phyloP scores from a whole-genome alignment of 306 rosid genomes.

The Abrus pulchellus region DNA sequence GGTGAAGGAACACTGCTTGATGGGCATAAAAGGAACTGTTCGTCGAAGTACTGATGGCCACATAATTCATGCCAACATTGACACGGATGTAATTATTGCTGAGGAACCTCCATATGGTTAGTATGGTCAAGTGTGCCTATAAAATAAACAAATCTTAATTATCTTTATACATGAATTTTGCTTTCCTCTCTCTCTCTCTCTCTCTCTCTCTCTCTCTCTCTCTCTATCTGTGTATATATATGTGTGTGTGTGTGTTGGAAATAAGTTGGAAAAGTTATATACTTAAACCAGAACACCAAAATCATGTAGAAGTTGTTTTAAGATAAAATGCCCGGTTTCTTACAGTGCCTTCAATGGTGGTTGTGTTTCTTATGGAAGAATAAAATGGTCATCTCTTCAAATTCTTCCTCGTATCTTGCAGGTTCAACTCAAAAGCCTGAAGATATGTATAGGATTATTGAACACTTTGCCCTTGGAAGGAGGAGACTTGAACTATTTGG shows the following conservation, averaged over 20 bases:
- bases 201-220: not conserved
- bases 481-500: constrained; percentile 98
- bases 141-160: constrained; percentile 27
- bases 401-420: constrained; percentile 50
- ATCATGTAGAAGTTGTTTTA: constrained; percentile 14
- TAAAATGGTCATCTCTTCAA: constrained; percentile 36
- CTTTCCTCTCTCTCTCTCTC: not conserved
- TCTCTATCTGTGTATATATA: too few relatives aligned
- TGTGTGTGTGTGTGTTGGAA: not conserved
- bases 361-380: constrained; percentile 3
- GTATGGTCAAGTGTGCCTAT: constrained; percentile 47
- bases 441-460: constrained; percentile 97
- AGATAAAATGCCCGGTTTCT: constrained; percentile 24
- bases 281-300: constrained; percentile 14
- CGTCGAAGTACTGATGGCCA: constrained; percentile 99
- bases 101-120: constrained; percentile 99
- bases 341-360: constrained; percentile 7
- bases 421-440: constrained; percentile 99
- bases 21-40: constrained; percentile 99
- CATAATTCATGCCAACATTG: constrained; percentile 98
- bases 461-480: constrained; percentile 99
- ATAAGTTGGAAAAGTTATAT: not conserved
- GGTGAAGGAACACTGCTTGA: constrained; percentile 96
- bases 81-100: constrained; percentile 95
- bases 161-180: not conserved